A percentile compares a stretch with the other conserved stretches of the same genome.
Evolutionary conservation across 1,284 basidiomycete species (phyloP).

Genomic region (Leccinum insolens): DNA sequence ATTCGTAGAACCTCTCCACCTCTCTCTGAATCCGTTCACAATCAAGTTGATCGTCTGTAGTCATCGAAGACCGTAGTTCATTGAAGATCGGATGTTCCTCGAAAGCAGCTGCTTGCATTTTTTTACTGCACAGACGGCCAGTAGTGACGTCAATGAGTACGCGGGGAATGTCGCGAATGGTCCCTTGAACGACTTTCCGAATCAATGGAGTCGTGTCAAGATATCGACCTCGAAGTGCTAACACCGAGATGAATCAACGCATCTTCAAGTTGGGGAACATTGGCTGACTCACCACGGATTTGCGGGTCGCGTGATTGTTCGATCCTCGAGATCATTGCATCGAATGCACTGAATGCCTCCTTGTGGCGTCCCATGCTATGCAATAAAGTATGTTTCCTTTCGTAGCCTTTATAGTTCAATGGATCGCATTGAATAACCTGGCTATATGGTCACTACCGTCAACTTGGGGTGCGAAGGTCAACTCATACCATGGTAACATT

Average conservation of each 20-base stretch:
- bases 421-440: not conserved
- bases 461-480: not conserved
- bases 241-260: not conserved
- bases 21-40: not conserved
- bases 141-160: not conserved
- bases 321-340: not conserved
- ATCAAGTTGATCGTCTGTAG: not conserved
- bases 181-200: not conserved
- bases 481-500: not conserved
- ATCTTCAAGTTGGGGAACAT: not conserved
- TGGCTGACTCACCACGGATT: not conserved
- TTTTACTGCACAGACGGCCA: not conserved
- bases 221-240: not conserved
- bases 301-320: not conserved
- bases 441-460: not conserved
- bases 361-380: not conserved
- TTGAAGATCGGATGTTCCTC: not conserved
- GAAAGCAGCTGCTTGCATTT: not conserved
- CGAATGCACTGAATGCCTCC: not conserved
- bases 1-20: not conserved
- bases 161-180: not conserved
- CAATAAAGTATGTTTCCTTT: not conserved
- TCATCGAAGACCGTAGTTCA: not conserved
- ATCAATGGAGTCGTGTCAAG: not conserved
- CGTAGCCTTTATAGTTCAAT: not conserved